Percentiles rank a stretch among this genome's conserved stretches.
phyloP scores from a whole-genome alignment of 164 flowering plant genomes.

The Houttuynia cordata region DNA sequence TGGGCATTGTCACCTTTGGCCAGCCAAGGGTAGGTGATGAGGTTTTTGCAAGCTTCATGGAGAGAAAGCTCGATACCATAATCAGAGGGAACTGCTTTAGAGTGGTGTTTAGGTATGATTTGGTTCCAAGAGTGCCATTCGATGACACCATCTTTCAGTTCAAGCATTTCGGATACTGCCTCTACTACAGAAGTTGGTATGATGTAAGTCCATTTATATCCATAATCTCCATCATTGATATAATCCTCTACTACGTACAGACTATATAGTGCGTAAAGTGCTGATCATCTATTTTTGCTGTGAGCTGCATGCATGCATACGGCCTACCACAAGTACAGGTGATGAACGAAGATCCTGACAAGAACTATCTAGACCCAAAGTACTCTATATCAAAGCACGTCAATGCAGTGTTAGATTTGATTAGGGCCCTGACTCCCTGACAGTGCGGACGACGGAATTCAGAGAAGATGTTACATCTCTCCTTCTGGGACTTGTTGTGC shows the following conservation, averaged over 20 bases:
- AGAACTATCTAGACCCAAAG: conserved; percentile 13
- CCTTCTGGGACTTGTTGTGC: conserved; percentile 5
- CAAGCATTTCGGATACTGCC: conserved; percentile 50
- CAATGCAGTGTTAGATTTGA: conserved; percentile 9
- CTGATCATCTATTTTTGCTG: too few relatives aligned
- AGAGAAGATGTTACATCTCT: conserved; percentile 8
- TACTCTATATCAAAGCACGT: conserved; percentile 5
- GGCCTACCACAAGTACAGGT: conserved; percentile 10
- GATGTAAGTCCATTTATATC: too few relatives aligned
- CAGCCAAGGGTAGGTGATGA: conserved; percentile 65
- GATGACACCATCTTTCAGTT: conserved; percentile 31
- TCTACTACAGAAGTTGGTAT: conserved; percentile 35
- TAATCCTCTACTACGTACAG: too few relatives aligned
- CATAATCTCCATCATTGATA: too few relatives aligned
- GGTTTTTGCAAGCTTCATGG: conserved; percentile 28
- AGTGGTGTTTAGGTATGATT: conserved; percentile 42
- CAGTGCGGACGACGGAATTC: conserved; percentile 3
- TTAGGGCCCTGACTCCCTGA: conserved; percentile 3
- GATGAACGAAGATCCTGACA: conserved; percentile 16
- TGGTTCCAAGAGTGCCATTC: conserved; percentile 53
- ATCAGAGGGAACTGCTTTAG: conserved; percentile 22
- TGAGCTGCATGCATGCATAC: too few relatives aligned
- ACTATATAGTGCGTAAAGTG: too few relatives aligned
- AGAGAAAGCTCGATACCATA: conserved; percentile 9
- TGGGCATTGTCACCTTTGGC: conserved; percentile 48